Conservation (phyloP, 352 stramenopile species). For the Phytophthora rubi region DNA sequence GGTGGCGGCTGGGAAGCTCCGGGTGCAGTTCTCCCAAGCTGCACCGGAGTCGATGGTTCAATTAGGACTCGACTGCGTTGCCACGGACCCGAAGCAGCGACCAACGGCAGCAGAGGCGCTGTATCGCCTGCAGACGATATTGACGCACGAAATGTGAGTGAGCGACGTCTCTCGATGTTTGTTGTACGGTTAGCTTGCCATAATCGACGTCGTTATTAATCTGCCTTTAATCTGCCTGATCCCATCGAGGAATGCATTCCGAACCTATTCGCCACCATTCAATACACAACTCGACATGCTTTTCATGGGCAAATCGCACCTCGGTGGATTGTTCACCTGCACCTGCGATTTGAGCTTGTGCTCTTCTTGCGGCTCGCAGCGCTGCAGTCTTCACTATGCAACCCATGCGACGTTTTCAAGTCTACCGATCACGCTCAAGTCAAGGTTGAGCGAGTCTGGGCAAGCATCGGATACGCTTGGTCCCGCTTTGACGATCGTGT, state of each 20-base stretch:
- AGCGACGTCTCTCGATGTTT: not conserved
- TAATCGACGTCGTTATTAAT: constrained; percentile 14
- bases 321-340: constrained; percentile 27
- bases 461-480: constrained; percentile 5
- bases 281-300: constrained; percentile 33
- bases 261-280: constrained; percentile 30
- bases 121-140: constrained; percentile 41
- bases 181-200: constrained; percentile 2
- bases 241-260: constrained; percentile 23
- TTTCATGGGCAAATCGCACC: constrained; percentile 24
- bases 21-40: constrained; percentile 36
- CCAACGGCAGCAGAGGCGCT: constrained; percentile 45
- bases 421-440: constrained; percentile 25
- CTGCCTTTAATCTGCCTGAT: constrained; percentile 5
- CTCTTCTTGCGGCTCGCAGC: constrained; percentile 5
- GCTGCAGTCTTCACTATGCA: constrained; percentile 28
- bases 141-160: constrained; percentile 32
- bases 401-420: constrained; percentile 28
- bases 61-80: constrained; percentile 35
- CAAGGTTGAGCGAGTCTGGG: constrained; percentile 9
- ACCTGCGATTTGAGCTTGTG: constrained; percentile 11
- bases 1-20: constrained; percentile 41
- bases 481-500: not conserved
- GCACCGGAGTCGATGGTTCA: constrained; percentile 27
- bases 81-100: constrained; percentile 34